phyloP scores from a whole-genome alignment of 1,284 basidiomycete species.

The Leccinum angustisporum region DNA sequence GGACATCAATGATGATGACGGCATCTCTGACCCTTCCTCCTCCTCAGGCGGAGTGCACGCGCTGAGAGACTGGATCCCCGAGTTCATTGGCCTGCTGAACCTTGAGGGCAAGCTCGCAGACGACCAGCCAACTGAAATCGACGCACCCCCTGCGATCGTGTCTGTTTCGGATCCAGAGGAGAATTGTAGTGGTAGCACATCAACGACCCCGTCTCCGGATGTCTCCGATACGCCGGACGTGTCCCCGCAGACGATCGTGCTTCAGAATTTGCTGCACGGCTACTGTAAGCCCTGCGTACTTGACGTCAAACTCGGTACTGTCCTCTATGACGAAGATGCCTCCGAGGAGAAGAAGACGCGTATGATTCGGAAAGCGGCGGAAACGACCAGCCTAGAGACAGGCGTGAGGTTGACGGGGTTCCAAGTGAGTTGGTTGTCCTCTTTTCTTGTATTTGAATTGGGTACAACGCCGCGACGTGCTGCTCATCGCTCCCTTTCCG shows the following conservation, averaged over 20 bases:
- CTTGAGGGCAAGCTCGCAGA: constrained; percentile 60
- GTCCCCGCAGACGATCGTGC: constrained; percentile 68
- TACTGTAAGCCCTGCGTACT: constrained; percentile 85
- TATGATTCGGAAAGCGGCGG: constrained; percentile 72
- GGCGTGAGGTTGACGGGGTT: constrained; percentile 88
- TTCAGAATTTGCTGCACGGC: constrained; percentile 78
- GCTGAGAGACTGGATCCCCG: constrained; percentile 63
- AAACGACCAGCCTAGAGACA: constrained; percentile 73
- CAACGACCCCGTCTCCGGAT: not conserved
- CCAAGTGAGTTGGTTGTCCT: constrained; percentile 55
- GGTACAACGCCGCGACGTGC: not conserved
- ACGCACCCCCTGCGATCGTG: constrained; percentile 33
- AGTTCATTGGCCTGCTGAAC: constrained; percentile 74
- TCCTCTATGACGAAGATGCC: constrained; percentile 74
- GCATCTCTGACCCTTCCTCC: not conserved
- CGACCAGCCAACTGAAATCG: not conserved
- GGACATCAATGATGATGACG: constrained; percentile 28
- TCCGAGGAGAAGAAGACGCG: constrained; percentile 74
- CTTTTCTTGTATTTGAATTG: not conserved
- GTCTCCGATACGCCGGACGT: not conserved
- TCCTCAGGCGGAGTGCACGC: constrained; percentile 9
- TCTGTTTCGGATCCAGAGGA: not conserved
- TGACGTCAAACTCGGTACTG: constrained; percentile 90
- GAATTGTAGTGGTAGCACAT: not conserved
- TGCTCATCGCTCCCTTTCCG: not conserved